Base-by-base conservation (phyloP, 2,329 filamentous ascomycete genomes). In the Cordyceps militaris region DNA sequence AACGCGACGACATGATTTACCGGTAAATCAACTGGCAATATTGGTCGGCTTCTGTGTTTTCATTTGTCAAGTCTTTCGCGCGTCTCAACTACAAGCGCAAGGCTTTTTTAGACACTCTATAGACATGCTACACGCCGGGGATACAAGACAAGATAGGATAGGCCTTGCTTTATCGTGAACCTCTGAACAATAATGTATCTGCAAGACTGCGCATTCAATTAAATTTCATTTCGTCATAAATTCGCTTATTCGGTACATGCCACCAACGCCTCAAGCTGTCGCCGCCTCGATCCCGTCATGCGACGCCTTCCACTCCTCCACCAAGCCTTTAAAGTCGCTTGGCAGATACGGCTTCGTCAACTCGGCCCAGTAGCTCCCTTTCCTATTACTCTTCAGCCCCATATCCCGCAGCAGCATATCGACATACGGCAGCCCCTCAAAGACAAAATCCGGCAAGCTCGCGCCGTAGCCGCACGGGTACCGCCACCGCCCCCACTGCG, bases 351-450 rank as follows among this genome's bases (percentile, higher is more conserved):
- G 56, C 24, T 21, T 26, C 14, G 48, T 61, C 11, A 65, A 19
- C 34, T 65, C 64, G 26, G 56, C 53, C 16, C 60, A 30, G 28
- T 28, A 52, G 4, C 57, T 49, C 4, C 47, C 26, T 52, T 66
- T 66, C 13, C 64, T 59, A 19, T 63, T 49, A 4, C 36, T 59
- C 9, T 32, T 42, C 23, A 66, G 49, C 1, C 60, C 59, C 28
- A 66, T 30, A 32, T 66, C 63, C 21, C 49, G 54, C 57, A 64
- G 50, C 38, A 65, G 28, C 61, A 61, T 61, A 21, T 71, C 66
- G 7, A 65, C 61, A 65, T 85, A 87, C 3, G 82, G 82, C 34
- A 87, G 60, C 0, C 74, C 75, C 66, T 86, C 83, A 59, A 85
- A 85, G 3, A 82, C 81, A 52, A 85, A 78, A 64, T 85, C 83